phyloP scores from a whole-genome alignment of 768 basidiomycete species.

The Boletus rubescentipes region DNA sequence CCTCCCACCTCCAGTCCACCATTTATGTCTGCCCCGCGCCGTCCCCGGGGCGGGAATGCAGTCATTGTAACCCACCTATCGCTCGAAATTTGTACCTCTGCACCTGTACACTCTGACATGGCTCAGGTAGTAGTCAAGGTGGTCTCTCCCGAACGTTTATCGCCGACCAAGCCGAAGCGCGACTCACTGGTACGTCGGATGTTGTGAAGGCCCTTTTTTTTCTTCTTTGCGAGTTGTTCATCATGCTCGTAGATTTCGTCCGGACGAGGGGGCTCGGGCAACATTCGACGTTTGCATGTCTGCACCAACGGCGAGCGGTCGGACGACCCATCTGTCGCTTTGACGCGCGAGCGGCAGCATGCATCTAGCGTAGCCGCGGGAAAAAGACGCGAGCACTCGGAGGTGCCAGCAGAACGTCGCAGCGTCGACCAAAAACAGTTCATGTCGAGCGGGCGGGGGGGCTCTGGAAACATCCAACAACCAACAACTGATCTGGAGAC shows the following conservation, averaged over 20 bases:
- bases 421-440: neutral
- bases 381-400: neutral
- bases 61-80: neutral
- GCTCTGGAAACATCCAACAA: slow-evolving; percentile 24
- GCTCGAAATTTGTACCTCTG: neutral
- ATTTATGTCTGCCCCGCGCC: slow-evolving; percentile 18
- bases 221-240: neutral
- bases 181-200: slow-evolving; percentile 16
- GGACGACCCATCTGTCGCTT: neutral
- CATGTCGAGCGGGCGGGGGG: slow-evolving; percentile 26
- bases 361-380: too few relatives aligned
- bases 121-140: slow-evolving; percentile 1
- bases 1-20: neutral
- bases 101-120: slow-evolving; percentile 6
- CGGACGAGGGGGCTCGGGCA: slow-evolving; percentile 27
- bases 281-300: slow-evolving; percentile 8
- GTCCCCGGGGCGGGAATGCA: neutral
- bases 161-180: slow-evolving; percentile 3
- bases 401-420: neutral
- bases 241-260: slow-evolving; percentile 13
- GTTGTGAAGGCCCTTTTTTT: neutral
- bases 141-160: neutral
- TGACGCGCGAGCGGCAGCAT: neutral
- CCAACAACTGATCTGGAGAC: slow-evolving; percentile 3
- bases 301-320: neutral